Base-by-base conservation (phyloP, 768 basidiomycete species). In the Inosperma sp. region DNA sequence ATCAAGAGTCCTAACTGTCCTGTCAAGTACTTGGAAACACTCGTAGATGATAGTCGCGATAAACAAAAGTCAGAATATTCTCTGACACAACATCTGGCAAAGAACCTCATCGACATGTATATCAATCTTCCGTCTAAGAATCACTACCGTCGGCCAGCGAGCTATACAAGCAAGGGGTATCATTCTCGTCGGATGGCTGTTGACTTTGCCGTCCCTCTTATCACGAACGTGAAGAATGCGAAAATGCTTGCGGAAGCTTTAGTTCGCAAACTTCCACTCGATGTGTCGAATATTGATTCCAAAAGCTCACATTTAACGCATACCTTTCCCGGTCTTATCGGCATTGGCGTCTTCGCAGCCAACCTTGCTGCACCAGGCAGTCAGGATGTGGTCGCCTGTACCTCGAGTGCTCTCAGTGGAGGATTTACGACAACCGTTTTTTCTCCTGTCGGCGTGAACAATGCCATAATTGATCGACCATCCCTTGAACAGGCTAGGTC, bases 101-200 rank as follows among this genome's bases (percentile, higher is more conserved):
- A 95, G 69, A 93, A 94, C 68, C 74, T 96, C 60, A 99, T 99
- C 65, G 96, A 99, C 71, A 89, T 98, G 83, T 99, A 97, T 68
- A 95, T 99, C 82, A 99, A 99, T 69, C 74, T 99, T 59, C 96
- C 96, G 2, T 97, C 95, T 33, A 96, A 93, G 73, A 98, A 99
- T 69, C 81, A 93, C 64, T 98, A 91, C 70, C 88, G 96, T 52
- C 88, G 96, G 16, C 96, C 96, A 5, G 94, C 96, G 12, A 94
- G 86, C 68, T 99, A 98, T 66, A 82, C 93, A 46, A 96, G 93
- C 68, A 94, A 96, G 65, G 96, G 96, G 7, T 98, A 98, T 68
- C 83, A 84, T 53, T 95, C 94, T 25, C 88, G 96, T 59, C 88
- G 96, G 45, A 94, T 98, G 93, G 96, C 96, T 5, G 93, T 99